Conservation (phyloP, 352 stramenopile genomes). For the Thraustotheca clavata region DNA sequence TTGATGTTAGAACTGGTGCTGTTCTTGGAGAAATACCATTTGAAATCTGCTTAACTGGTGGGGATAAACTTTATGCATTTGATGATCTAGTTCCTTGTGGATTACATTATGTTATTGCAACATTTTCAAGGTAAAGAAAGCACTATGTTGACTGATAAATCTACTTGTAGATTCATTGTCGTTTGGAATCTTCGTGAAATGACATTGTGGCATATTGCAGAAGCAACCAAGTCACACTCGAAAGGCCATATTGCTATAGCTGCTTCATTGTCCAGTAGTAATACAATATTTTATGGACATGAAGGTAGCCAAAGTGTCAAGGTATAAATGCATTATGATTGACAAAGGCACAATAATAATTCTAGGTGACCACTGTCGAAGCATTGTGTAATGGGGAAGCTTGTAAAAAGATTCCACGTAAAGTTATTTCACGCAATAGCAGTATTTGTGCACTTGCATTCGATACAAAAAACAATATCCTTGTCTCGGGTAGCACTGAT, state of each 20-base stretch:
- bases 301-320: slow-evolving; percentile 73
- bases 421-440: slow-evolving; percentile 46
- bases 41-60: slow-evolving; percentile 34
- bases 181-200: slow-evolving; percentile 60
- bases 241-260: slow-evolving; percentile 33
- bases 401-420: slow-evolving; percentile 64
- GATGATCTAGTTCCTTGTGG: slow-evolving; percentile 46
- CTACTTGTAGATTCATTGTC: slow-evolving; percentile 30
- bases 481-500: slow-evolving; percentile 54
- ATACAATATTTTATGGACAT: slow-evolving; percentile 60
- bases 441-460: slow-evolving; percentile 49
- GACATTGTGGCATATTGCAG: slow-evolving; percentile 46
- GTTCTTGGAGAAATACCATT: slow-evolving; percentile 53
- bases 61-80: slow-evolving; percentile 27
- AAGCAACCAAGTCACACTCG: slow-evolving; percentile 53
- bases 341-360: neutral
- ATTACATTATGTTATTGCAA: slow-evolving; percentile 36
- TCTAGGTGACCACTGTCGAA: slow-evolving; percentile 26
- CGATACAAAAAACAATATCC: slow-evolving; percentile 35
- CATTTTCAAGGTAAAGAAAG: slow-evolving; percentile 38
- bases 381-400: slow-evolving; percentile 36
- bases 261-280: slow-evolving; percentile 43
- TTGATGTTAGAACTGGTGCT: slow-evolving; percentile 45
- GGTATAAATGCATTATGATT: neutral
- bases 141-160: neutral